Evolutionary conservation across 1,284 basidiomycete genomes (phyloP).

Genomic region (Xerocomus amazonicus): DNA sequence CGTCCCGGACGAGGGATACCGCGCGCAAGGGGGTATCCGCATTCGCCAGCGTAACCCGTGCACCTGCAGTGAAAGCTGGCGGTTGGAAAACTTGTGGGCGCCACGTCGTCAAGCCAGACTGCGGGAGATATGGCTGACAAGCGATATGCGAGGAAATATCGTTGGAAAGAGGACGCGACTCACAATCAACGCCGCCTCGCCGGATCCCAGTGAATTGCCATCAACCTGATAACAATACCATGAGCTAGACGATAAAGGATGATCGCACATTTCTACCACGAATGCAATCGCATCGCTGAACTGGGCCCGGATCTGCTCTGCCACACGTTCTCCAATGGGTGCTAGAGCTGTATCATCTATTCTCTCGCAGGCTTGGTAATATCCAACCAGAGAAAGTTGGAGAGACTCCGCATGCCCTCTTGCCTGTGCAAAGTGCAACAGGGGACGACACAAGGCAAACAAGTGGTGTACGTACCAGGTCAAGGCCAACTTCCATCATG

Average conservation of each 20-base stretch:
- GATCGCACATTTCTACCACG: constrained; percentile 43
- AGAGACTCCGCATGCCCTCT: constrained; percentile 49
- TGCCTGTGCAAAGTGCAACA: constrained; percentile 39
- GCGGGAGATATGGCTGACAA: constrained; percentile 46
- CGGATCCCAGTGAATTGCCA: constrained; percentile 49
- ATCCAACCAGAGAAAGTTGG: constrained; percentile 55
- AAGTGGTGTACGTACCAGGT: constrained; percentile 48
- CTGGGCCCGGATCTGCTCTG: constrained; percentile 45
- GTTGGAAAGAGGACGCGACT: constrained; percentile 22
- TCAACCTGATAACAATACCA: constrained; percentile 44
- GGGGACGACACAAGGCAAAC: not conserved
- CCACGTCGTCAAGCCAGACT: constrained; percentile 42
- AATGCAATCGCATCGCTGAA: constrained; percentile 61
- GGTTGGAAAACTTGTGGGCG: constrained; percentile 37
- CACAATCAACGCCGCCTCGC: constrained; percentile 54
- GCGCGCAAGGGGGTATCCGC: constrained; percentile 44
- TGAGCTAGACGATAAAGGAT: constrained; percentile 6
- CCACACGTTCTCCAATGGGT: constrained; percentile 62
- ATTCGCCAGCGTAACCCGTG: constrained; percentile 44
- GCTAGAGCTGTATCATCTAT: constrained; percentile 54
- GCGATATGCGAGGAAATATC: constrained; percentile 1
- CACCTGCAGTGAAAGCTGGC: constrained; percentile 43
- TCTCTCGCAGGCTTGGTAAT: constrained; percentile 69
- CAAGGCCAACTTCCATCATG: constrained; percentile 77
- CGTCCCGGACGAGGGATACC: constrained; percentile 45